Evolutionary conservation across 345 rosid genomes (phyloP).

Genomic region (Rhizophora mangle): DNA sequence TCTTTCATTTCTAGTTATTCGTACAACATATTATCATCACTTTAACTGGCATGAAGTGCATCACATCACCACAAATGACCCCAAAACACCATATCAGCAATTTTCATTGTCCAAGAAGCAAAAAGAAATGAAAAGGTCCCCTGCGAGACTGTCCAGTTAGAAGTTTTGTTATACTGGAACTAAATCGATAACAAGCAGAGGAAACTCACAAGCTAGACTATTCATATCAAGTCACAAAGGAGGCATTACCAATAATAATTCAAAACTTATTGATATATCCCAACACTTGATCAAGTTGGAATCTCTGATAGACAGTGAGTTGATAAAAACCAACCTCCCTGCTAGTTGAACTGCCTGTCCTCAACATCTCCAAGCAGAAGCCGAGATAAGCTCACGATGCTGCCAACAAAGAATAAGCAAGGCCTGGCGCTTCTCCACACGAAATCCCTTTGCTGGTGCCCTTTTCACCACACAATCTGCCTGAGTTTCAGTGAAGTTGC

Average conservation of each 20-base stretch:
- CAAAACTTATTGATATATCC: conserved; percentile 30
- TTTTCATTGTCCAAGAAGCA: conserved; percentile 12
- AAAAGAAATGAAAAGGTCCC: conserved; percentile 13
- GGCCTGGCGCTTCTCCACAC: conserved; percentile 70
- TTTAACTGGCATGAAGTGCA: conserved; percentile 19
- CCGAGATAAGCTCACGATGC: conserved; percentile 76
- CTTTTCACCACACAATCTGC: conserved; percentile 81
- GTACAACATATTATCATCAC: conserved; percentile 22
- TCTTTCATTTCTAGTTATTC: conserved; percentile 20
- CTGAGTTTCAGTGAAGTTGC: conserved; percentile 78
- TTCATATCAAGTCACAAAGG: conserved; percentile 26
- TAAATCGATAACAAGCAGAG: conserved; percentile 31
- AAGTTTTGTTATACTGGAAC: conserved; percentile 23
- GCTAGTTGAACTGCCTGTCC: conserved; percentile 1
- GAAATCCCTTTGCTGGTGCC: conserved; percentile 67
- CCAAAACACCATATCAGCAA: conserved; percentile 23
- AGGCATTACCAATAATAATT: conserved; percentile 21
- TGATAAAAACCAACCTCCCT: conserved; percentile 24
- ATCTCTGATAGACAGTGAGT: conserved; percentile 27
- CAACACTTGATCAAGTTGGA: conserved; percentile 24
- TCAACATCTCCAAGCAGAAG: conserved; percentile 89
- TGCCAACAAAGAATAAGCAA: conserved; percentile 86
- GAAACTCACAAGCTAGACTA: conserved; percentile 27
- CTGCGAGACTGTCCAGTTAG: conserved; percentile 26
- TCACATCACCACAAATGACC: conserved; percentile 20